Evolutionary conservation across 345 rosid genomes (phyloP).

Genomic region (Acer negundo): DNA sequence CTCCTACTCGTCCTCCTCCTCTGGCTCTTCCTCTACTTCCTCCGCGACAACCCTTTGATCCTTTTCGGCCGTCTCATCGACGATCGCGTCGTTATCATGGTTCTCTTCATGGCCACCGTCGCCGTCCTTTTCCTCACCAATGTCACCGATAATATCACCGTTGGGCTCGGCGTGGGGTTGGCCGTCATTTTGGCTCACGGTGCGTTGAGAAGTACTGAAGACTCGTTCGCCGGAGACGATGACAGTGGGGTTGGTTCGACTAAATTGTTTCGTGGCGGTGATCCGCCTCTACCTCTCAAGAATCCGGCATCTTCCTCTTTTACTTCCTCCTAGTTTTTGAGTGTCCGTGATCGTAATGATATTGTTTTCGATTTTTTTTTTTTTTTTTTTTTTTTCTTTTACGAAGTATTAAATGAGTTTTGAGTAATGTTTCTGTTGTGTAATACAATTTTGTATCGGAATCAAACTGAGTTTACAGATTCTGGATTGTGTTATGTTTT

Average conservation of each 20-base stretch:
- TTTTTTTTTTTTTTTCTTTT: too few species aligned
- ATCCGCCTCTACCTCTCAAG: slow-evolving; percentile 16
- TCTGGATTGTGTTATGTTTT: too few species aligned
- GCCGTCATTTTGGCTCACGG: slow-evolving; percentile 50
- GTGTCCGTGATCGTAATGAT: background rate
- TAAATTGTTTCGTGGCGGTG: background rate
- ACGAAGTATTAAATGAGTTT: too few species aligned
- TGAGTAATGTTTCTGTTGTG: background rate
- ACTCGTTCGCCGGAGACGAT: slow-evolving; percentile 36
- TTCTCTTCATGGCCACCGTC: slow-evolving; percentile 40
- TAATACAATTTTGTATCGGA: background rate
- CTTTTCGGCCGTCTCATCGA: slow-evolving; percentile 39
- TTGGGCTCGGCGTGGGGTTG: slow-evolving; percentile 42
- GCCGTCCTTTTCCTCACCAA: slow-evolving; percentile 40
- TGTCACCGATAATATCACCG: slow-evolving; percentile 36
- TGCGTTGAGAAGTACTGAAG: slow-evolving; percentile 41
- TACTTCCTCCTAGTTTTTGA: slow-evolving; percentile 15
- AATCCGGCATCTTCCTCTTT: slow-evolving; percentile 29
- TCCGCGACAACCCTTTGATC: slow-evolving; percentile 44
- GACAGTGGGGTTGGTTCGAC: slow-evolving; percentile 29
- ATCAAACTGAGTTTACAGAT: background rate
- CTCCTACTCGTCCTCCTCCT: slow-evolving; percentile 41
- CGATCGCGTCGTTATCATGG: slow-evolving; percentile 40
- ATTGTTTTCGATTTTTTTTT: background rate
- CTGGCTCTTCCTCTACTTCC: slow-evolving; percentile 60